Evolutionary conservation across 805 yeast species (phyloP).

Genomic region (Grigorovia yakushimaensis): DNA sequence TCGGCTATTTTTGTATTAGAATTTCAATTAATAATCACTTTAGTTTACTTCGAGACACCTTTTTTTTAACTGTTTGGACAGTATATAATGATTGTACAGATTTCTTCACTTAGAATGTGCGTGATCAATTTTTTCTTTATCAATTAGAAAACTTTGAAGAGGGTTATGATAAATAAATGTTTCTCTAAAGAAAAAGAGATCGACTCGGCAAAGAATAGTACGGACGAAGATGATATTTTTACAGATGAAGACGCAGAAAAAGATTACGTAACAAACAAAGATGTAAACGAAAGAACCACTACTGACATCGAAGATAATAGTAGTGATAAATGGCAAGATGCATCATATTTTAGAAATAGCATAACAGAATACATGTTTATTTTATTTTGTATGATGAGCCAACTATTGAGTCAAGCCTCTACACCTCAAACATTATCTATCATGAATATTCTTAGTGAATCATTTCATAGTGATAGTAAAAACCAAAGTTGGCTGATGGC

Average conservation of each 20-base stretch:
- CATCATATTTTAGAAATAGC: conserved; percentile 12
- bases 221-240: background rate
- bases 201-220: background rate
- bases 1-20: background rate
- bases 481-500: conserved; percentile 59
- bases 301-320: background rate
- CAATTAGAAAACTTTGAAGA: background rate
- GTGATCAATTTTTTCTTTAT: too few relatives aligned
- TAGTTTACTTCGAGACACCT: background rate
- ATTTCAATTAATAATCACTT: background rate
- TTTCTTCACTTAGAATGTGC: background rate
- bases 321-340: conserved; percentile 12
- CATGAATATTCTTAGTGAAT: conserved; percentile 27
- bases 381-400: conserved; percentile 27
- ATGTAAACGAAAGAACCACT: background rate
- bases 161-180: background rate
- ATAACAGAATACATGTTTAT: conserved; percentile 24
- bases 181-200: background rate
- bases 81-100: background rate
- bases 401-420: conserved; percentile 34
- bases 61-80: background rate
- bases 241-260: background rate
- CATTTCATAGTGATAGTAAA: conserved; percentile 26
- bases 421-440: conserved; percentile 31
- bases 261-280: background rate